phyloP scores from a whole-genome alignment of 257 asterid genomes.

The Solanum rostratum region DNA sequence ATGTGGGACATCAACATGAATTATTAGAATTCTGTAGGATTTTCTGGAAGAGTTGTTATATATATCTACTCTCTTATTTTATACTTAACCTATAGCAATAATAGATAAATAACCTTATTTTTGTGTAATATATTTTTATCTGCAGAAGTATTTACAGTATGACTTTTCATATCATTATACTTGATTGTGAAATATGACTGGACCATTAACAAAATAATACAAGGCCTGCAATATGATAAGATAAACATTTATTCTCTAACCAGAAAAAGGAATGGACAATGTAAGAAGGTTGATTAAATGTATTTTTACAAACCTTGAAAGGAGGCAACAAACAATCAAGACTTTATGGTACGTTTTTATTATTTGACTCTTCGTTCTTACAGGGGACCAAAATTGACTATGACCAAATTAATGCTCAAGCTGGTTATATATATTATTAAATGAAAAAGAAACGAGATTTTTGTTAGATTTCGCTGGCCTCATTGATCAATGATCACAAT shows the following conservation, averaged over 20 bases:
- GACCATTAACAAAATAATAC: background rate
- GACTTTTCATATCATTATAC: background rate
- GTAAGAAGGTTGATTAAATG: background rate
- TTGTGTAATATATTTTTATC: background rate
- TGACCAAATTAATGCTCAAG: background rate
- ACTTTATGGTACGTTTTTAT: background rate
- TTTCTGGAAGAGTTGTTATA: background rate
- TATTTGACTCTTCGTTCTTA: background rate
- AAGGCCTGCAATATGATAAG: background rate
- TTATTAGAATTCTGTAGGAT: background rate
- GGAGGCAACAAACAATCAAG: background rate
- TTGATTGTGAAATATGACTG: background rate
- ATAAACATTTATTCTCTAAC: background rate
- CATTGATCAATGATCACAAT: background rate
- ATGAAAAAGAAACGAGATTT: background rate
- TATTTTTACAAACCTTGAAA: background rate
- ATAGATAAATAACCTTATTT: background rate
- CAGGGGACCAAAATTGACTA: background rate
- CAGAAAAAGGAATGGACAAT: background rate
- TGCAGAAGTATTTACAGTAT: background rate
- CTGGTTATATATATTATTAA: background rate
- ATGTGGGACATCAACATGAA: background rate
- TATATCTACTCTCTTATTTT: background rate
- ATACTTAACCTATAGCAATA: background rate
- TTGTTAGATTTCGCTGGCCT: background rate